A percentile compares a stretch with the other conserved stretches of the same genome.
These are phyloP conservation scores for Aspergillus oerlinghausenensis DNA, from an alignment of 2,329 filamentous ascomycete species.

Conservation along the genomic window DNA sequence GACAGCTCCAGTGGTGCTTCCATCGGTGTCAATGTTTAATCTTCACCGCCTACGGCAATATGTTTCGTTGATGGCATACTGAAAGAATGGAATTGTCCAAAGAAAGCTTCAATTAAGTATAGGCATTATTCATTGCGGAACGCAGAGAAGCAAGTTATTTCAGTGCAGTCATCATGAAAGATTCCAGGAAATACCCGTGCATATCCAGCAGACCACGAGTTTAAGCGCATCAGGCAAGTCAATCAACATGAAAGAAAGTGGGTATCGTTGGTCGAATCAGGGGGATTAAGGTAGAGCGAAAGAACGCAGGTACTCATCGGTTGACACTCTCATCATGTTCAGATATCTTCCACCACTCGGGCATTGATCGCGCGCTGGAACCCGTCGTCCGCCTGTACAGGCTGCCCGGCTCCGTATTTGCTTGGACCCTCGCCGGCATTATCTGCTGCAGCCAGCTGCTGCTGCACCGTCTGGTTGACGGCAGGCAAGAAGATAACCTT, in stretches of 20 bases:
- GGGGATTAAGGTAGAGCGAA: constrained; percentile 7
- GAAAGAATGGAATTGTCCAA: not conserved
- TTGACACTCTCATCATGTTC: constrained; percentile 24
- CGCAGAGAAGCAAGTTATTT: no score
- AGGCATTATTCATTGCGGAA: not conserved
- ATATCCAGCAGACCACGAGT: not conserved
- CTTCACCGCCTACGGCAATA: not conserved
- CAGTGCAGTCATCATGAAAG: not conserved
- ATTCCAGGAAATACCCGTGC: not conserved
- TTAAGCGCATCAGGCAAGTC: not conserved
- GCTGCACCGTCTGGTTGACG: constrained; percentile 54
- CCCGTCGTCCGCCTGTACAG: constrained; percentile 46
- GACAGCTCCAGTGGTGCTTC: not conserved
- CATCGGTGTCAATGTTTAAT: not conserved
- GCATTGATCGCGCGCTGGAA: constrained; percentile 81
- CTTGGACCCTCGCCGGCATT: constrained; percentile 54
- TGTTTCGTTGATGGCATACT: not conserved
- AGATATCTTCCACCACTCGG: constrained; percentile 81
- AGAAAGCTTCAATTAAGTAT: not conserved
- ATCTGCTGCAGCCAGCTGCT: constrained; percentile 48
- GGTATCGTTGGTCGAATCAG: constrained; percentile 27
- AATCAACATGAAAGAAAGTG: constrained; percentile 22
- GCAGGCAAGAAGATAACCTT: constrained; percentile 82
- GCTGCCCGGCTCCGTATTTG: constrained; percentile 37
- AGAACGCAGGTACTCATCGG: not conserved